Conservation (phyloP, 768 basidiomycete species). For the Pleurotus tuber-regium region DNA sequence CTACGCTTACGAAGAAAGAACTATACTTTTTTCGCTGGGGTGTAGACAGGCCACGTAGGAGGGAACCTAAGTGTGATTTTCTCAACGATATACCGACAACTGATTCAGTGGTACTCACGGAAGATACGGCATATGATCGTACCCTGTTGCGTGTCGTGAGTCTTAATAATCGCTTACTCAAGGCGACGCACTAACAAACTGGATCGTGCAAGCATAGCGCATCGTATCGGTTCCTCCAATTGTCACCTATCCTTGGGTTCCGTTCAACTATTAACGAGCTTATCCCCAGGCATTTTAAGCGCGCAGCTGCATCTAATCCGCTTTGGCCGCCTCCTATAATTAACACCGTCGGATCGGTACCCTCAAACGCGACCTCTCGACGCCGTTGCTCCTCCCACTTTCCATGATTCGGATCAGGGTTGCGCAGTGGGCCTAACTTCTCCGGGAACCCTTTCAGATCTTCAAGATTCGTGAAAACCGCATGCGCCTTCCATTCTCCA, state of each 20-base stretch:
- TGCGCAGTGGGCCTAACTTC: slow-evolving; percentile 43
- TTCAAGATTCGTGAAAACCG: slow-evolving; percentile 57
- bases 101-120: slow-evolving; percentile 32
- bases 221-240: slow-evolving; percentile 62
- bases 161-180: slow-evolving; percentile 13
- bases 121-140: slow-evolving; percentile 44
- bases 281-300: slow-evolving; percentile 61
- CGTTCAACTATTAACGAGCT: slow-evolving; percentile 56
- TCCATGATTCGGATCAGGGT: slow-evolving; percentile 43
- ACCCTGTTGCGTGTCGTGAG: slow-evolving; percentile 24
- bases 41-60: slow-evolving; percentile 53
- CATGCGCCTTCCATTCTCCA: slow-evolving; percentile 57
- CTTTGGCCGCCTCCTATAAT: slow-evolving; percentile 67
- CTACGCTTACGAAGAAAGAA: slow-evolving; percentile 13
- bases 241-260: slow-evolving; percentile 53
- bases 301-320: slow-evolving; percentile 63
- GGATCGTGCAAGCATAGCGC: slow-evolving; percentile 54
- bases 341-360: slow-evolving; percentile 56
- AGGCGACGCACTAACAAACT: slow-evolving; percentile 37
- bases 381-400: slow-evolving; percentile 51
- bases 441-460: slow-evolving; percentile 52
- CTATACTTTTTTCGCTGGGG: slow-evolving; percentile 46
- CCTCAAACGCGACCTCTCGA: slow-evolving; percentile 41
- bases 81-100: background rate
- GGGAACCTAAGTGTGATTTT: slow-evolving; percentile 40